phyloP scores from a whole-genome alignment of 225 moss, liverwort and hornwort genomes.

The Sphagnum tenellum region DNA sequence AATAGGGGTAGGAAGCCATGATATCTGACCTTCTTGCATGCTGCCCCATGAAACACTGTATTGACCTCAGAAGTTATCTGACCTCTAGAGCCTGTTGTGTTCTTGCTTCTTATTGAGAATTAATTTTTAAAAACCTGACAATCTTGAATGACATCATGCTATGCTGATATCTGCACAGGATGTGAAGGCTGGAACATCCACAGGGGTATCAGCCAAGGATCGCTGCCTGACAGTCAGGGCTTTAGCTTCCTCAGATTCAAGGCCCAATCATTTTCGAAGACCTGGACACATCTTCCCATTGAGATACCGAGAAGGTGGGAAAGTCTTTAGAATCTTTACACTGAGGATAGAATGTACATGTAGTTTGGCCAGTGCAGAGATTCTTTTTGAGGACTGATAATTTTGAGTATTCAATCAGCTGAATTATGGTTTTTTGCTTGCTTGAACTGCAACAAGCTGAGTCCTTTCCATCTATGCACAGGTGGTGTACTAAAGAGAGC shows the following conservation, averaged over 20 bases:
- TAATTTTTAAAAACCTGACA: not conserved
- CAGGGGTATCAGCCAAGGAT: slow-evolving; percentile 83
- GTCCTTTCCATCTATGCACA: slow-evolving; percentile 1
- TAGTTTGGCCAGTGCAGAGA: not conserved
- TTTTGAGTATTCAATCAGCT: too few species aligned
- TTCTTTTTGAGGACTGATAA: slow-evolving; percentile 17
- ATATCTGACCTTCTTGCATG: too few species aligned
- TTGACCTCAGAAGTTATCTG: too few species aligned
- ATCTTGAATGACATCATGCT: not conserved
- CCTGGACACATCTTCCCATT: slow-evolving; percentile 93
- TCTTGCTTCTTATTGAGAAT: not conserved
- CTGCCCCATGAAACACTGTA: too few species aligned
- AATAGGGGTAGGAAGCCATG: too few species aligned
- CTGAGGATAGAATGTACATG: not conserved
- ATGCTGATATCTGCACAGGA: slow-evolving; percentile 38
- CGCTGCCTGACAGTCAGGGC: slow-evolving; percentile 57
- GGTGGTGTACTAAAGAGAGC: slow-evolving; percentile 81
- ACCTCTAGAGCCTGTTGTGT: too few species aligned
- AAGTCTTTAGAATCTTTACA: too few species aligned
- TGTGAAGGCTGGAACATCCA: slow-evolving; percentile 62
- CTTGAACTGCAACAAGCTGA: too few species aligned
- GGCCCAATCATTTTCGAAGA: slow-evolving; percentile 51
- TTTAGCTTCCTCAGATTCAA: slow-evolving; percentile 53
- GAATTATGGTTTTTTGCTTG: too few species aligned
- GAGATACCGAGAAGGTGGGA: slow-evolving; percentile 72